Evolutionary conservation across 164 flowering plant genomes (phyloP).

Genomic region (Warburgia ugandensis): DNA sequence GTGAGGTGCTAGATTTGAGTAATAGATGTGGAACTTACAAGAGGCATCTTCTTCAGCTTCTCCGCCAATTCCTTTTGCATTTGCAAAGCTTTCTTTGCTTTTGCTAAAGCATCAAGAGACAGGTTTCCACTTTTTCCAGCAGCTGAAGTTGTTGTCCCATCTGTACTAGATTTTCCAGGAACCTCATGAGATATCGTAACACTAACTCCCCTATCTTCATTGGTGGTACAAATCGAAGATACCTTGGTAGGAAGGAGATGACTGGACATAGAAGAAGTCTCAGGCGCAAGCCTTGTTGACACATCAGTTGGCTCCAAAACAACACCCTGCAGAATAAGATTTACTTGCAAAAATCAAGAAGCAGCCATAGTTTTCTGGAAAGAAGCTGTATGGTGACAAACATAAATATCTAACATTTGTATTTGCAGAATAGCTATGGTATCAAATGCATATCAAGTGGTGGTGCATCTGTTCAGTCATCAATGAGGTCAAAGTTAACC

Average conservation of each 20-base stretch:
- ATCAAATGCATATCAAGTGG: no score
- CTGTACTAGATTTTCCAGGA: slow-evolving; percentile 99
- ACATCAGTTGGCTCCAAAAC: slow-evolving; percentile 29
- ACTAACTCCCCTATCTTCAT: slow-evolving; percentile 99
- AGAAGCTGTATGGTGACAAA: no score
- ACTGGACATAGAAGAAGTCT: slow-evolving; percentile 25
- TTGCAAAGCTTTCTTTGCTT: slow-evolving; percentile 87
- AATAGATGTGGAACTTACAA: slow-evolving; percentile 33
- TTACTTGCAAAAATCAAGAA: slow-evolving; percentile 8
- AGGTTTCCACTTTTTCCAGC: slow-evolving; percentile 77
- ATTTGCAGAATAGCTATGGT: no score
- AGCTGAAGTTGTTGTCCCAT: slow-evolving; percentile 75
- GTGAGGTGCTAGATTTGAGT: no score
- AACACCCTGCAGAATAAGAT: slow-evolving; percentile 44
- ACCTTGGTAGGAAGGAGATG: slow-evolving; percentile 70
- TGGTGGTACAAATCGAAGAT: slow-evolving; percentile 92
- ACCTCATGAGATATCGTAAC: slow-evolving; percentile 98
- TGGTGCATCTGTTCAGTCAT: no score
- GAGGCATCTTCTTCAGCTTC: slow-evolving; percentile 73
- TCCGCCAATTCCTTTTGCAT: slow-evolving; percentile 80
- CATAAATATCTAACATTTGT: no score
- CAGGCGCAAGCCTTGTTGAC: slow-evolving; percentile 34
- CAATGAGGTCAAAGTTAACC: no score
- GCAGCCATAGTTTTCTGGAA: no score
- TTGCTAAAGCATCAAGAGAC: slow-evolving; percentile 87